Evolutionary conservation across 768 basidiomycete species (phyloP).

Genomic region (Naganishia vaughanmartiniae): DNA sequence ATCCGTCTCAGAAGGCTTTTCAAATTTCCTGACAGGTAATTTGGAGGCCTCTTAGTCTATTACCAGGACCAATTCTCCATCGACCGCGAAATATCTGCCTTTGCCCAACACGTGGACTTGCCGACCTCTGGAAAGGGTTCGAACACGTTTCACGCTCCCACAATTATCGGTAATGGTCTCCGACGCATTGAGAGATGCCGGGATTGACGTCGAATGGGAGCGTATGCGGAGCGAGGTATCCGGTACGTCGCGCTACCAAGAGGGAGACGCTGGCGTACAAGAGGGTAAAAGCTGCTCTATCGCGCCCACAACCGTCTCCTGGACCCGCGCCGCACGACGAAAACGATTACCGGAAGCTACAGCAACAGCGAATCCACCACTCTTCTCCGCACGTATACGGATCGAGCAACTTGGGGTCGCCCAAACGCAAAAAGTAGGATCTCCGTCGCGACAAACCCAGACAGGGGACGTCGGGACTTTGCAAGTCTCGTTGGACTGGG

Average conservation of each 20-base stretch:
- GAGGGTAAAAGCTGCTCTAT: neutral
- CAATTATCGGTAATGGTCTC: constrained; percentile 26
- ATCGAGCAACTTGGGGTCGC: neutral
- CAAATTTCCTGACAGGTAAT: neutral
- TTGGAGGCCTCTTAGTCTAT: neutral
- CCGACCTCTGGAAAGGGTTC: constrained; percentile 16
- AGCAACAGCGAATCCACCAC: neutral
- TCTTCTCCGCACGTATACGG: constrained; percentile 21
- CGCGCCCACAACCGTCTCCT: constrained; percentile 36
- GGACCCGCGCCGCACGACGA: constrained; percentile 38
- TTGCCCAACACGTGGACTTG: constrained; percentile 37
- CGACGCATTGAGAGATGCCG: constrained; percentile 20
- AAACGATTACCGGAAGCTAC: neutral
- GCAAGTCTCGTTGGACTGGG: constrained; percentile 34
- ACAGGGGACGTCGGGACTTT: neutral
- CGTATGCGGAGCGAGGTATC: constrained; percentile 5
- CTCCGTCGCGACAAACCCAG: neutral
- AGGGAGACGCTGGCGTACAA: neutral
- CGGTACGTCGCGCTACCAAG: neutral
- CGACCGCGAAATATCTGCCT: constrained; percentile 33
- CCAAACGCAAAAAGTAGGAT: neutral
- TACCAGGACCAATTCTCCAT: constrained; percentile 15
- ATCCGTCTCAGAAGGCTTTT: neutral
- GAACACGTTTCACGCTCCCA: constrained; percentile 5
- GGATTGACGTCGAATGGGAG: constrained; percentile 26